Evolutionary conservation across 1,139 yeast species (phyloP).

Genomic region (Scheffersomyces cryptocercus): DNA sequence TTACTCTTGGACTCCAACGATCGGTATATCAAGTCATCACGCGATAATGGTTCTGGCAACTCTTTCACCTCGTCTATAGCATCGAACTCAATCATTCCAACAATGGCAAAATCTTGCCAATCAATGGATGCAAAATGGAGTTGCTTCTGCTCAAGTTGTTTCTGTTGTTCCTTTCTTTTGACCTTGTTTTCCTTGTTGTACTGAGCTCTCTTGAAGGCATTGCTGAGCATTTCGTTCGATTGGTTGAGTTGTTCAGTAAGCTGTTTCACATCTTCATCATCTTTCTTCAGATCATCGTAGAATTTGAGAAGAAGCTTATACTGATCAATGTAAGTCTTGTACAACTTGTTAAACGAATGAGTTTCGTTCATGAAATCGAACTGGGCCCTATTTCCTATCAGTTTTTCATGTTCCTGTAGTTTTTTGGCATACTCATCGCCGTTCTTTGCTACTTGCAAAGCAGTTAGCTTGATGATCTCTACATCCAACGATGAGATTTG

Average conservation of each 20-base stretch:
- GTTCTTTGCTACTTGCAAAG: slow-evolving; percentile 62
- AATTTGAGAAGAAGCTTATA: slow-evolving; percentile 44
- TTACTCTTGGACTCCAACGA: slow-evolving; percentile 47
- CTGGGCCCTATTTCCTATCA: slow-evolving; percentile 47
- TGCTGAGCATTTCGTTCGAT: slow-evolving; percentile 38
- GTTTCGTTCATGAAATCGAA: slow-evolving; percentile 64
- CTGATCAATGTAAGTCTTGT: slow-evolving; percentile 52
- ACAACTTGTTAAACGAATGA: slow-evolving; percentile 66
- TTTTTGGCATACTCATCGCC: slow-evolving; percentile 48
- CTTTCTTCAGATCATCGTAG: slow-evolving; percentile 9
- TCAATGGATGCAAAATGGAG: slow-evolving; percentile 73
- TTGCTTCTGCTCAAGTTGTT: slow-evolving; percentile 32
- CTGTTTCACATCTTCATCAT: slow-evolving; percentile 6
- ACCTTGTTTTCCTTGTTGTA: slow-evolving; percentile 40
- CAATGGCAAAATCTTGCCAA: slow-evolving; percentile 82
- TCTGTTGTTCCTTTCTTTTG: slow-evolving; percentile 28
- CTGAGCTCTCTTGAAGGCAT: slow-evolving; percentile 61
- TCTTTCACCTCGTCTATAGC: slow-evolving; percentile 65
- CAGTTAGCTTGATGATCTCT: slow-evolving; percentile 70
- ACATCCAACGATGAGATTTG: slow-evolving; percentile 64
- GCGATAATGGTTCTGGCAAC: slow-evolving; percentile 60
- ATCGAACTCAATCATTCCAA: slow-evolving; percentile 68
- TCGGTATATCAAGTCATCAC: slow-evolving; percentile 62
- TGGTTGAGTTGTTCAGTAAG: slow-evolving; percentile 16
- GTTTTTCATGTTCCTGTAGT: slow-evolving; percentile 38